Percentiles rank a stretch among this genome's conserved stretches.
Conservation (phyloP, 257 asterid species). For the Ehretia macrophylla region DNA sequence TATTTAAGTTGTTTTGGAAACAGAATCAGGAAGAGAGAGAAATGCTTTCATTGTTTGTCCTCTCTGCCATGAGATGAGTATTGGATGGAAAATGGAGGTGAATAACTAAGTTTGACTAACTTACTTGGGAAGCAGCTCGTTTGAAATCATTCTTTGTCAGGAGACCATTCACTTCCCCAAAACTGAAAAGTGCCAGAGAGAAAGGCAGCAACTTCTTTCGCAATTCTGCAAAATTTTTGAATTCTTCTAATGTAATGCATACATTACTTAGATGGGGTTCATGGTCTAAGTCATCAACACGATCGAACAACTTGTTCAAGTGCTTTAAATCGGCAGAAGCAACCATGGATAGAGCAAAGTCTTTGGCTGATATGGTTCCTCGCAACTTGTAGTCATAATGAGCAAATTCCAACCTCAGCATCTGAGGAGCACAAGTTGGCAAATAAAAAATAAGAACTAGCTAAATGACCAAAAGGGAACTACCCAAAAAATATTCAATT, state of each 20-base stretch:
- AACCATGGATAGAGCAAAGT: conserved; percentile 83
- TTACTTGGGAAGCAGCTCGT: conserved; percentile 83
- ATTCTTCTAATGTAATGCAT: conserved; percentile 67
- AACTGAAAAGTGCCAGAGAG: conserved; percentile 74
- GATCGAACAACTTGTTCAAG: conserved; percentile 57
- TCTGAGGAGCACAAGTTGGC: conserved; percentile 30
- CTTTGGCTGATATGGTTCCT: conserved; percentile 85
- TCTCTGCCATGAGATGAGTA: not conserved
- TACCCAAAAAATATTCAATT: not conserved
- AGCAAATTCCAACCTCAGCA: conserved; percentile 70
- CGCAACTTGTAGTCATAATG: conserved; percentile 73
- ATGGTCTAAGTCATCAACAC: conserved; percentile 58
- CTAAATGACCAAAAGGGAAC: not conserved
- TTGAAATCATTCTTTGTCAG: conserved; percentile 66
- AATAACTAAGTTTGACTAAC: conserved; percentile 11
- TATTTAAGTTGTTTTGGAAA: not conserved
- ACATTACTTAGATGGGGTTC: conserved; percentile 41
- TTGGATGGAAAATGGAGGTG: not conserved
- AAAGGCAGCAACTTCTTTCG: conserved; percentile 69
- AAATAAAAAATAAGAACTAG: not conserved
- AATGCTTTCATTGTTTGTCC: not conserved
- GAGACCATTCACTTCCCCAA: conserved; percentile 67
- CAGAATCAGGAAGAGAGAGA: not conserved
- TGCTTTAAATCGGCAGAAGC: conserved; percentile 86
- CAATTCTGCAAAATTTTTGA: conserved; percentile 63